Percentiles rank a stretch among this genome's conserved stretches.
Evolutionary conservation across 1,284 basidiomycete species (phyloP).

Genomic region (Rugosomyces carneus): DNA sequence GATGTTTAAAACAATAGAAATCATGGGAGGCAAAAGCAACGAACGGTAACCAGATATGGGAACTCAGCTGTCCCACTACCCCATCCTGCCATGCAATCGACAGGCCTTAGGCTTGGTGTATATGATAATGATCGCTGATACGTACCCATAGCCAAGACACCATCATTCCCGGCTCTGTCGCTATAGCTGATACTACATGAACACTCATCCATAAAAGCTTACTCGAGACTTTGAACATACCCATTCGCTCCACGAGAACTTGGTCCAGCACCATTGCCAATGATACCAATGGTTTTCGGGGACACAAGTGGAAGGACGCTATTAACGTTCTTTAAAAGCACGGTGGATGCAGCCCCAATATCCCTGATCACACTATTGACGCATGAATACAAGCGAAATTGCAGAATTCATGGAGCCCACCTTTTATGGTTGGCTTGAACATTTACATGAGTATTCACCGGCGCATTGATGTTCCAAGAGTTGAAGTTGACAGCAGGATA

Average conservation of each 20-base stretch:
- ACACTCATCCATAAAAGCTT: background rate
- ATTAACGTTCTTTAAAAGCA: slow-evolving; percentile 68
- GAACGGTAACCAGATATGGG: slow-evolving; percentile 44
- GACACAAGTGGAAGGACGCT: slow-evolving; percentile 51
- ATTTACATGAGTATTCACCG: slow-evolving; percentile 48
- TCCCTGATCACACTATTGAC: slow-evolving; percentile 48
- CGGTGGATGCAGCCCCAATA: slow-evolving; percentile 65
- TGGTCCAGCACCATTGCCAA: slow-evolving; percentile 61
- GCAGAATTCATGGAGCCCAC: slow-evolving; percentile 23
- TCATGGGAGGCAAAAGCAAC: slow-evolving; percentile 12
- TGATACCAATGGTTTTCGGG: slow-evolving; percentile 47
- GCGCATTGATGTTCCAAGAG: slow-evolving; percentile 30
- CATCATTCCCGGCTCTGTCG: slow-evolving; percentile 43
- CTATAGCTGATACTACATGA: slow-evolving; percentile 27
- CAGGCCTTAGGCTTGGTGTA: background rate
- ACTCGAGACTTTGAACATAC: slow-evolving; percentile 28
- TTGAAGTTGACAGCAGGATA: slow-evolving; percentile 46
- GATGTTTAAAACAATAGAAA: background rate
- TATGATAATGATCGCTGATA: slow-evolving; percentile 20
- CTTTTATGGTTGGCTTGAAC: slow-evolving; percentile 61
- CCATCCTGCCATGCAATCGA: slow-evolving; percentile 27
- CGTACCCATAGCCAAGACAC: slow-evolving; percentile 64
- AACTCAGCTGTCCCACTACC: slow-evolving; percentile 44
- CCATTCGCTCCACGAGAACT: slow-evolving; percentile 56
- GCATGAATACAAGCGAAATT: background rate